Evolutionary conservation across 768 basidiomycete species (phyloP), one percentile per base, ranked within the genome.

Genomic region (Kwoniella sp.): DNA sequence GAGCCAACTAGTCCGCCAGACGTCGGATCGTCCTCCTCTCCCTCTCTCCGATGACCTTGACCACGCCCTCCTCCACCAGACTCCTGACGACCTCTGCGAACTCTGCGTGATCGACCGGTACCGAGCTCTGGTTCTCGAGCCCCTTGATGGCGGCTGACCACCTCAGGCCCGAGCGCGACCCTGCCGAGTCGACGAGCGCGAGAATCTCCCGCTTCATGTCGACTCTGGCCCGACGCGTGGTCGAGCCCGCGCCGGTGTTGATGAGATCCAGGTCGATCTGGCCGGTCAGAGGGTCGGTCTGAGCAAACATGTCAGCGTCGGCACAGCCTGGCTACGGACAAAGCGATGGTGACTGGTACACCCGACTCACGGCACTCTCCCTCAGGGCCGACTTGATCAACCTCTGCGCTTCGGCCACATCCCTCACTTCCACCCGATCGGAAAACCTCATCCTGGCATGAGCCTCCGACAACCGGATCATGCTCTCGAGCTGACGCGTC

Each of bases 371-470:
- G 6, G 75, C 75, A 67, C 70, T 73, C 56, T 92, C 90, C 64
- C 89, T 83, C 75, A 99, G 87, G 3, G 93, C 95, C 72, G 93
- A 89, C 39, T 89, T 84, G 85, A 99, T 98, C 62, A 99, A 81
- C n/a, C 95, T 80, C 66, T 81, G 84, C 0, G 93, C 91, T 74
- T 98, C 95, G 56, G 80, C 79, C 26, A 98, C 95, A 67, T 98
- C 95, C 47, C 78, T 75, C 38, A 88, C 76, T 67, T 92, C 88
- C 32, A 99, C 93, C 46, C 81, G 80, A n/a, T 83, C 79, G 17
- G 86, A 86, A 73, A 95, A 86, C 0, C 91, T 82, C 95, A 98
- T 96, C 27, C 92, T 81, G 3, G 95, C 92, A 70, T 99, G 95
- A 0, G 87, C 95, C 75, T 99, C 95, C 0, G 87, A 86, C 23